Evolutionary conservation across 345 rosid species (phyloP), one percentile per base, ranked within the genome.

Genomic region (Sonneratia alba): DNA sequence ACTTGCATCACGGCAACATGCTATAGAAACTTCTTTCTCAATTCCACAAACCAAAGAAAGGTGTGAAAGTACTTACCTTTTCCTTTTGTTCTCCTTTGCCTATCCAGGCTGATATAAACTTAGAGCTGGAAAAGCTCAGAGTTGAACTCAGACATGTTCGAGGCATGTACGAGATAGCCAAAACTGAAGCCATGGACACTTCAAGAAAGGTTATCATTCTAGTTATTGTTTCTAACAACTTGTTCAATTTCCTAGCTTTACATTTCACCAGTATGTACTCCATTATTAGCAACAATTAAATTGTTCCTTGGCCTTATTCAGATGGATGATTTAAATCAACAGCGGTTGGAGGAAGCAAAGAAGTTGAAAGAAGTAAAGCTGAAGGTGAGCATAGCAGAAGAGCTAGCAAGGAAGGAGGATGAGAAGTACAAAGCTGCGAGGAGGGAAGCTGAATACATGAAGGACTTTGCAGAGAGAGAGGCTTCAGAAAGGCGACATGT

Each of bases 91-190:
- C 74, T 73, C 49, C 13, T 36, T 70, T 55, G 27, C 51, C 53
- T 49, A 40, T 36, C 75, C 85, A 93, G 97, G 79, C 49, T 66
- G 76, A 83, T 72, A 64, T 87, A 56, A 80, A 83, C 77, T 87
- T 82, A 73, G 98, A 94, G 88, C 72, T 94, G 72, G 97, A 94
- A 85, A 91, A 89, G 83, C 82, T 94, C 43, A 91, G 90, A 83
- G 78, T 79, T 74, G 96, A 91, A 74, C 95, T 94, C 22, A 91
- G 95, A 75, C 98, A 89, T 56, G 79, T 74, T 57, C 88, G 80
- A 65, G 96, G 90, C 70, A 88, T 89, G 85, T 84, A 88, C 73
- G 97, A 91, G 3, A 70, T 79, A 65, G 96, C 97, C 78, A 93
- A 86, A 74, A 87, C 76, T 49, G 98, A 94, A 83, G 83, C 88